Evolutionary conservation across 2,329 filamentous ascomycete species (phyloP).

Genomic region (Colletotrichum liaoningense): DNA sequence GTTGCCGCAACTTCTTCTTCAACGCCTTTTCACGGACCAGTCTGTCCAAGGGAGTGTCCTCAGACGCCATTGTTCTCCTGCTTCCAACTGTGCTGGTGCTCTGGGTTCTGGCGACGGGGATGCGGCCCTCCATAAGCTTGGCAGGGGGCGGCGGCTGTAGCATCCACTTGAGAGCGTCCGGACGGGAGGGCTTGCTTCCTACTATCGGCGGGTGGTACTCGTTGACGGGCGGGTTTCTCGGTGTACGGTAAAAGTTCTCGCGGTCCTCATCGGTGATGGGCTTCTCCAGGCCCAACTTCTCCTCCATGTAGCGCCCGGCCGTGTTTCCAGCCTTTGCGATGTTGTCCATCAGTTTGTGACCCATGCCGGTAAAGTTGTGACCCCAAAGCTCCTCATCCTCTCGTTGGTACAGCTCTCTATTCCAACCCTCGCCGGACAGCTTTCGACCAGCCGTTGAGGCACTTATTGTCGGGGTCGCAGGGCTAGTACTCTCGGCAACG

Average conservation of each 20-base stretch:
- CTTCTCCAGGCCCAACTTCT: constrained; percentile 64
- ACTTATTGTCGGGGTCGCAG: constrained; percentile 55
- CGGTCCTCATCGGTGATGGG: constrained; percentile 61
- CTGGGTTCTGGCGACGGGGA: constrained; percentile 72
- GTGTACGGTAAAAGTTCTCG: constrained; percentile 70
- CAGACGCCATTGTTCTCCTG: constrained; percentile 53
- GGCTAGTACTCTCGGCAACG: constrained; percentile 48
- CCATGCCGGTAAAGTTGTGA: constrained; percentile 63
- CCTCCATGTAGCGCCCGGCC: constrained; percentile 65
- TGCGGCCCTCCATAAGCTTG: constrained; percentile 90
- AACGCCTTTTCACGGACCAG: constrained; percentile 57
- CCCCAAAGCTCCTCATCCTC: constrained; percentile 93
- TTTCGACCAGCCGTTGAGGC: constrained; percentile 62
- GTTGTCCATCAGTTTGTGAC: constrained; percentile 68
- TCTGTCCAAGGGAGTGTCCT: constrained; percentile 56
- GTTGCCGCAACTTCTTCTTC: constrained; percentile 57
- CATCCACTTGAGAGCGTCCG: constrained; percentile 87
- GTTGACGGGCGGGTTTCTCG: constrained; percentile 80
- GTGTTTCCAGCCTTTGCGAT: constrained; percentile 69
- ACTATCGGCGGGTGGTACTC: constrained; percentile 89
- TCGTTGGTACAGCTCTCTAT: constrained; percentile 82
- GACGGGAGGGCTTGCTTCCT: constrained; percentile 76
- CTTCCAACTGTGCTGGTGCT: constrained; percentile 67
- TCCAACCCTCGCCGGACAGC: constrained; percentile 72
- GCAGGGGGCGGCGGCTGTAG: constrained; percentile 90